Percentiles rank a stretch among this genome's conserved stretches.
These are phyloP conservation scores for Angomonas ambiguus DNA, from an alignment of 208 protist genomes.

Conservation along the genomic window DNA sequence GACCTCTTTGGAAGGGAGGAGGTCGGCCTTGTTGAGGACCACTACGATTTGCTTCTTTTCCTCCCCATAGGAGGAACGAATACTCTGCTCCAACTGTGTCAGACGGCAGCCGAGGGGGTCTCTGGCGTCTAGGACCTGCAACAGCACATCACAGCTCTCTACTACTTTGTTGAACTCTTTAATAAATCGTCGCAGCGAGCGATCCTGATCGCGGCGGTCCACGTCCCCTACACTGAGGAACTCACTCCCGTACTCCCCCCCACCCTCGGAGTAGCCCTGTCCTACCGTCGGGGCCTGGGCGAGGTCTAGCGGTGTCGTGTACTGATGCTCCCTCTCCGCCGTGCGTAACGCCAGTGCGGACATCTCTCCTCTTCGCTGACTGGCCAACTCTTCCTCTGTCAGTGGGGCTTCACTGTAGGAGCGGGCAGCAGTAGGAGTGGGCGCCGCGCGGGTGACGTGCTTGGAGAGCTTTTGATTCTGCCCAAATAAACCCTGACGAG, in stretches of 20 bases:
- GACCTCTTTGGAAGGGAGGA: slow-evolving; percentile 93
- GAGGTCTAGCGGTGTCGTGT: slow-evolving; percentile 44
- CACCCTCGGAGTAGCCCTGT: slow-evolving; percentile 12
- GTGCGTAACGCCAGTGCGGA: slow-evolving; percentile 60
- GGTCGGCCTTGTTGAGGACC: slow-evolving; percentile 97
- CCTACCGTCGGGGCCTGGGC: background rate
- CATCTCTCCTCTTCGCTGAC: slow-evolving; percentile 63
- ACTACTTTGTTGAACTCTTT: slow-evolving; percentile 91
- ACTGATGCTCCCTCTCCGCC: slow-evolving; percentile 69
- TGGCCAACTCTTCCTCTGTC: slow-evolving; percentile 28
- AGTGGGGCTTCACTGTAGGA: background rate
- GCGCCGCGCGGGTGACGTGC: background rate
- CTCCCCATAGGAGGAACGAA: slow-evolving; percentile 85
- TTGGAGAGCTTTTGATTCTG: background rate
- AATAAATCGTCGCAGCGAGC: slow-evolving; percentile 82
- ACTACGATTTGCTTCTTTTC: slow-evolving; percentile 92
- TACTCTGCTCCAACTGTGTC: slow-evolving; percentile 88
- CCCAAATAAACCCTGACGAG: background rate
- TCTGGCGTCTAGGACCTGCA: slow-evolving; percentile 96
- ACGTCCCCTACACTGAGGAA: slow-evolving; percentile 38
- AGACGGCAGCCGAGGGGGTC: slow-evolving; percentile 96
- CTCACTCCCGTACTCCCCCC: slow-evolving; percentile 22
- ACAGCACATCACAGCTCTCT: slow-evolving; percentile 93
- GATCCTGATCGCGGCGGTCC: slow-evolving; percentile 45
- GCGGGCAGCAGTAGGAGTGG: background rate